These are phyloP conservation scores for Magnolia kwangsiensis DNA, from an alignment of 164 flowering plant species.

Conservation along the genomic window DNA sequence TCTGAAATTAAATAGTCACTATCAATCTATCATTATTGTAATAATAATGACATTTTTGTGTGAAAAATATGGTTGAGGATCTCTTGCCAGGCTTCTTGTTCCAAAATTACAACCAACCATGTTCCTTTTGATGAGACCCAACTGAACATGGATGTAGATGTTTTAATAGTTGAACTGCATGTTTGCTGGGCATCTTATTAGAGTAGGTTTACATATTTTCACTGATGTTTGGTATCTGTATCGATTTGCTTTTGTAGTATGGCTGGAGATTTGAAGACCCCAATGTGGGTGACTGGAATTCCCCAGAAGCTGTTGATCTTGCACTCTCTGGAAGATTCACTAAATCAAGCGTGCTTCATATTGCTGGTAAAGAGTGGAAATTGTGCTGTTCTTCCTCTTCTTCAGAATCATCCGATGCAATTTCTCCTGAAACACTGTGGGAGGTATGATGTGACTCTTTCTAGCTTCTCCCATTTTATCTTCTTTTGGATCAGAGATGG, in stretches of 20 bases:
- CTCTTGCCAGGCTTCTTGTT: background rate
- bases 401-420: conserved; percentile 38
- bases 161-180: background rate
- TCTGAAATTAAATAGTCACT: background rate
- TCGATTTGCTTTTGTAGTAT: conserved; percentile 14
- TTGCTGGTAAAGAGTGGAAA: conserved; percentile 48
- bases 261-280: conserved; percentile 45
- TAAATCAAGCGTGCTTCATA: conserved; percentile 28
- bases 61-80: background rate
- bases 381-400: conserved; percentile 41
- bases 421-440: conserved; percentile 83
- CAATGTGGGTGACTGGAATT: conserved; percentile 27
- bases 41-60: background rate
- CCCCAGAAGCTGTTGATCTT: conserved; percentile 28
- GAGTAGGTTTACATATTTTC: background rate
- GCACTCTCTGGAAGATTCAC: conserved; percentile 20
- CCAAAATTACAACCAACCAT: background rate
- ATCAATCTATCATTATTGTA: no score
- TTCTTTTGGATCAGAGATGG: no score
- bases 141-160: background rate
- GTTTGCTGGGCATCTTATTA: background rate
- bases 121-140: background rate
- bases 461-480: background rate
- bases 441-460: conserved; percentile 46
- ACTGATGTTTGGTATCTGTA: background rate